Percentiles rank a stretch among this genome's conserved stretches.
Evolutionary conservation across 208 protist species (phyloP).

Genomic region (Acanthamoeba pearcei): DNA sequence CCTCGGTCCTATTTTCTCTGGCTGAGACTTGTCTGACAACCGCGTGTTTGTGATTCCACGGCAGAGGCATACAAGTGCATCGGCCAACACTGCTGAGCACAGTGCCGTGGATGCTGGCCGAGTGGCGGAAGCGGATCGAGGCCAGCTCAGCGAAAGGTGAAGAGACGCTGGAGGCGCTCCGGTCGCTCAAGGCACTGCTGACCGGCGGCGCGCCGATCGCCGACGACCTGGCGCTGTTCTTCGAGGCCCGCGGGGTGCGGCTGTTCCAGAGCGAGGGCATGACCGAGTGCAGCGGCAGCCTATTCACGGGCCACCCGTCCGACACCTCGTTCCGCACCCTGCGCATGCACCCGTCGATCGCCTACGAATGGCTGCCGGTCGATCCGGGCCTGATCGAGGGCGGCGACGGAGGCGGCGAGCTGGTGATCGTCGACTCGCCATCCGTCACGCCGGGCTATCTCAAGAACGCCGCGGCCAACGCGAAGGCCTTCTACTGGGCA

Average conservation of each 20-base stretch:
- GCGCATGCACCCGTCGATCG: slow-evolving; percentile 64
- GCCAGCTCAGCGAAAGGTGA: background rate
- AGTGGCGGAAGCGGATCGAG: slow-evolving; percentile 68
- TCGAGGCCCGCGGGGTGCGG: slow-evolving; percentile 35
- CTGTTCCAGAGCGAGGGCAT: slow-evolving; percentile 68
- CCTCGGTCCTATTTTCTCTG: too few species aligned
- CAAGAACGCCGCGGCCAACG: slow-evolving; percentile 41
- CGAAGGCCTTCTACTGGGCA: slow-evolving; percentile 55
- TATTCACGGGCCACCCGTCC: slow-evolving; percentile 57
- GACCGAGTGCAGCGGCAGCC: slow-evolving; percentile 70
- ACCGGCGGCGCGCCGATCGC: slow-evolving; percentile 64
- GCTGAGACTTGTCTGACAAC: too few species aligned
- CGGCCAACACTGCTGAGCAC: slow-evolving; percentile 60
- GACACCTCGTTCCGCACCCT: slow-evolving; percentile 59
- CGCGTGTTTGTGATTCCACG: too few species aligned
- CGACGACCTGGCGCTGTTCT: slow-evolving; percentile 69
- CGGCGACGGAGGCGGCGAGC: slow-evolving; percentile 51
- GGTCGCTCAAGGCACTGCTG: slow-evolving; percentile 48
- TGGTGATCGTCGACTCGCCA: slow-evolving; percentile 50
- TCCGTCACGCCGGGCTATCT: slow-evolving; percentile 40
- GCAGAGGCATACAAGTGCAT: slow-evolving; percentile 29
- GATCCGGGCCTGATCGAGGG: background rate
- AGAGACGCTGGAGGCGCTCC: background rate
- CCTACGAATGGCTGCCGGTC: slow-evolving; percentile 61
- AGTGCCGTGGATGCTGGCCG: slow-evolving; percentile 68